phyloP scores from a whole-genome alignment of 1,139 yeast species.

The Taphrina wiesneri region DNA sequence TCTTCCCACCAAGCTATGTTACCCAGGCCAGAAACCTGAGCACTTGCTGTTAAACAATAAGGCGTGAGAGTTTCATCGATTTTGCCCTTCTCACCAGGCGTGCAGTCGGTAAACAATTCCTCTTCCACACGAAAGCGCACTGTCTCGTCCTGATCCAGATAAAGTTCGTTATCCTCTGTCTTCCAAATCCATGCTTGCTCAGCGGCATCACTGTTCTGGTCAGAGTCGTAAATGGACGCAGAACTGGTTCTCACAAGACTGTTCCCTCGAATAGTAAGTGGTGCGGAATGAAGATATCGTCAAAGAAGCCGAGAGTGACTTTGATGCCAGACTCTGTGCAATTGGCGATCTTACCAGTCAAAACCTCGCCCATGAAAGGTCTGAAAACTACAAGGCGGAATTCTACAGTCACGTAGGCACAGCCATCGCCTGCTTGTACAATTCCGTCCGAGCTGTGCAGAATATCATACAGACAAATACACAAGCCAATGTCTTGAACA shows the following conservation, averaged over 20 bases:
- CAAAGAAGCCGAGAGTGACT: conserved; percentile 79
- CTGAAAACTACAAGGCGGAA: conserved; percentile 82
- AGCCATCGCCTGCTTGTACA: conserved; percentile 95
- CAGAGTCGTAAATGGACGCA: background rate
- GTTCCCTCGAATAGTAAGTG: conserved; percentile 77
- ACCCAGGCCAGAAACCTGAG: conserved; percentile 36
- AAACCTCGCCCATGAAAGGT: conserved; percentile 91
- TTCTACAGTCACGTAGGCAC: conserved; percentile 48
- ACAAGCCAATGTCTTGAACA: conserved; percentile 78
- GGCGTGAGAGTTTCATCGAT: conserved; percentile 19
- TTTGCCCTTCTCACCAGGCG: conserved; percentile 47
- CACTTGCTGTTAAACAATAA: conserved; percentile 31
- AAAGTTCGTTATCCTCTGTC: conserved; percentile 65
- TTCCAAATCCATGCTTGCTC: conserved; percentile 97
- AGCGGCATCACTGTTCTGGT: conserved; percentile 43
- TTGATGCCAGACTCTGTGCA: conserved; percentile 79
- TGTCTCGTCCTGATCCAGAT: conserved; percentile 84
- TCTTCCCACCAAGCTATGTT: conserved; percentile 37
- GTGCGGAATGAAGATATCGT: conserved; percentile 86
- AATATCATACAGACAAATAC: conserved; percentile 80
- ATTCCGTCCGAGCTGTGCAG: conserved; percentile 80
- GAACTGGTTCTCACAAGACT: conserved; percentile 47
- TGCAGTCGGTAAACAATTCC: conserved; percentile 76
- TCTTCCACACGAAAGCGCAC: conserved; percentile 88
- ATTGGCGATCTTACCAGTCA: conserved; percentile 90